Evolutionary conservation across 768 basidiomycete genomes (phyloP).

Genomic region (Leccinum incarnatum): DNA sequence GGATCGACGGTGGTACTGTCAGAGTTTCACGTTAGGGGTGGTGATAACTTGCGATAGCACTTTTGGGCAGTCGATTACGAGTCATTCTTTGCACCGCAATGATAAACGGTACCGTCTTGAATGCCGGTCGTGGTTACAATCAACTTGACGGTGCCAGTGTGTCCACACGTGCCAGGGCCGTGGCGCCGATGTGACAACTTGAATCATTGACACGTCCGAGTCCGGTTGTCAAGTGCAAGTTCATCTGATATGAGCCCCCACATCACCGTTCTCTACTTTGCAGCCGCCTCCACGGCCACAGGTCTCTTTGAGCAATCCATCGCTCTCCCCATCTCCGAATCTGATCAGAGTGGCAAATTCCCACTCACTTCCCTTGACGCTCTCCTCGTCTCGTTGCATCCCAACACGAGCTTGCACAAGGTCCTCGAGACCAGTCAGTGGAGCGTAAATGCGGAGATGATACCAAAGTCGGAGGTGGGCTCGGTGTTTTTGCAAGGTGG

Average conservation of each 20-base stretch:
- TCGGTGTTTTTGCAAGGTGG: slow-evolving; percentile 54
- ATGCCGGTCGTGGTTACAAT: too few relatives aligned
- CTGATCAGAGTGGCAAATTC: slow-evolving; percentile 18
- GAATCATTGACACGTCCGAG: too few relatives aligned
- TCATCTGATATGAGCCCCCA: background rate
- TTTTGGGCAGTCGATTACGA: too few relatives aligned
- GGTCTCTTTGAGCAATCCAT: slow-evolving; percentile 54
- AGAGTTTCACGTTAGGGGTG: background rate
- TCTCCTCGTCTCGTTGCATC: slow-evolving; percentile 54
- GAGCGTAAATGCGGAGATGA: slow-evolving; percentile 83
- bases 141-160: too few relatives aligned
- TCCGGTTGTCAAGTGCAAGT: too few relatives aligned
- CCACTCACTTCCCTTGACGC: slow-evolving; percentile 49
- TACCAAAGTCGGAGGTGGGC: slow-evolving; percentile 48
- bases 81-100: too few relatives aligned
- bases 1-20: background rate
- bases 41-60: too few relatives aligned
- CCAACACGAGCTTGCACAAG: slow-evolving; percentile 45
- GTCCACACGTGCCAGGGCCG: too few relatives aligned
- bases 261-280: slow-evolving; percentile 53
- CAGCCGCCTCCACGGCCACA: slow-evolving; percentile 68
- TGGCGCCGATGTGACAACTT: too few relatives aligned
- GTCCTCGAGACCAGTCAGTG: slow-evolving; percentile 64
- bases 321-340: slow-evolving; percentile 37
- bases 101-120: too few relatives aligned